A percentile compares a stretch with the other conserved stretches of the same genome.
These are phyloP conservation scores for Isoetes taiwanensis DNA, from an alignment of 75 land plant genomes.

Conservation along the genomic window DNA sequence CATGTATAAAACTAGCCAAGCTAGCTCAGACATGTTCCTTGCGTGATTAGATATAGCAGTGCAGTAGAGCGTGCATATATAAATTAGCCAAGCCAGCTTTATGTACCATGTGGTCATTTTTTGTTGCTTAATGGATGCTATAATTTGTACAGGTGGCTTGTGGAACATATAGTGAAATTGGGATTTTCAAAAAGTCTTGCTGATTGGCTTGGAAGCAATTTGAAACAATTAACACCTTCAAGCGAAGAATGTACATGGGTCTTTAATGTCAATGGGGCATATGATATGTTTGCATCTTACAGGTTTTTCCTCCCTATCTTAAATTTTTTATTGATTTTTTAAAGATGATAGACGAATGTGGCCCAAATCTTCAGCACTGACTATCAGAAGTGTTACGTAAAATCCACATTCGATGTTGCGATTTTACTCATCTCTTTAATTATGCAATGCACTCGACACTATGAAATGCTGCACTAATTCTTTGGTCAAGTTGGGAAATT, in stretches of 20 bases:
- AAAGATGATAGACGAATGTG: neutral
- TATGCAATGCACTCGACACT: too few relatives aligned
- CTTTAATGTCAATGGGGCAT: conserved; percentile 61
- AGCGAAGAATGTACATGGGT: conserved; percentile 62
- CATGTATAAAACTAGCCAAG: too few relatives aligned
- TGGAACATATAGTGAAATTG: conserved; percentile 49
- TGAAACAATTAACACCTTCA: conserved; percentile 30
- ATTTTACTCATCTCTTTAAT: neutral
- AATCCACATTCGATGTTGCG: neutral
- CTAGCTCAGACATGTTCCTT: too few relatives aligned
- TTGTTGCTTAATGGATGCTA: too few relatives aligned
- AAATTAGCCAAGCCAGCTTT: too few relatives aligned
- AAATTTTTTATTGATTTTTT: neutral
- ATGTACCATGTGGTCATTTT: too few relatives aligned
- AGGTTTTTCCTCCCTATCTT: too few relatives aligned
- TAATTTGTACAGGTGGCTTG: conserved; percentile 62
- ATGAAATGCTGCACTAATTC: too few relatives aligned
- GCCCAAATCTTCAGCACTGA: too few relatives aligned
- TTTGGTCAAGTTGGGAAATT: too few relatives aligned
- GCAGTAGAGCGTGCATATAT: too few relatives aligned
- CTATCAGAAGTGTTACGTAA: neutral
- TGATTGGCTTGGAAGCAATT: conserved; percentile 86
- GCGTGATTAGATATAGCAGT: too few relatives aligned
- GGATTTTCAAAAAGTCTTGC: conserved; percentile 85
- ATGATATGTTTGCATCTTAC: conserved; percentile 78